Evolutionary conservation across 179 eudicot genomes (phyloP).

Genomic region (Beta lomatogona): DNA sequence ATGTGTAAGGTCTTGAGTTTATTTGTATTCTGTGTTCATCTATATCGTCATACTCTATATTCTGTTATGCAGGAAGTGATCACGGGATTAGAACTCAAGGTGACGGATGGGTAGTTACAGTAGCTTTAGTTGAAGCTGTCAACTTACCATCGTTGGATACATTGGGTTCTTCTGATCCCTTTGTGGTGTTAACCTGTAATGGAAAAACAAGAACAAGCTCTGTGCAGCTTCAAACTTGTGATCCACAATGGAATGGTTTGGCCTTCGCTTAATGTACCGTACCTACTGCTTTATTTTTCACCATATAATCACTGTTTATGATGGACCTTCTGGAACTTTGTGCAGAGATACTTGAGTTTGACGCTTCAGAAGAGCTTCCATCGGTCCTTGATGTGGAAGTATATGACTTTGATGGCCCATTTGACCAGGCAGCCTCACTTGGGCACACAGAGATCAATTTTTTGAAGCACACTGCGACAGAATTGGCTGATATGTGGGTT

Average conservation of each 20-base stretch:
- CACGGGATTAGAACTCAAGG: slow-evolving; percentile 87
- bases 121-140: slow-evolving; percentile 71
- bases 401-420: slow-evolving; percentile 88
- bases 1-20: neutral
- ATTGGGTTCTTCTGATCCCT: slow-evolving; percentile 66
- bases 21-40: neutral
- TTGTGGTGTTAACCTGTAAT: slow-evolving; percentile 81
- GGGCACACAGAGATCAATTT: slow-evolving; percentile 91
- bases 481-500: slow-evolving; percentile 84
- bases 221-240: slow-evolving; percentile 80
- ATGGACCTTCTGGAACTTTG: neutral
- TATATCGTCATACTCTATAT: neutral
- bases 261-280: neutral
- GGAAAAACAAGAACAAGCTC: slow-evolving; percentile 90
- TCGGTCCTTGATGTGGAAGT: slow-evolving; percentile 84
- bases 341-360: slow-evolving; percentile 92
- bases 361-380: slow-evolving; percentile 81
- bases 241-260: slow-evolving; percentile 92
- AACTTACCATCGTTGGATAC: slow-evolving; percentile 57
- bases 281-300: neutral
- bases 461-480: slow-evolving; percentile 63
- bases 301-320: slow-evolving; percentile 13
- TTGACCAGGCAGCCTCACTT: slow-evolving; percentile 77
- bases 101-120: slow-evolving; percentile 92
- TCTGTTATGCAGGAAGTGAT: slow-evolving; percentile 56